Evolutionary conservation across 164 flowering plant genomes (phyloP).

Genomic region (Umbellularia californica): DNA sequence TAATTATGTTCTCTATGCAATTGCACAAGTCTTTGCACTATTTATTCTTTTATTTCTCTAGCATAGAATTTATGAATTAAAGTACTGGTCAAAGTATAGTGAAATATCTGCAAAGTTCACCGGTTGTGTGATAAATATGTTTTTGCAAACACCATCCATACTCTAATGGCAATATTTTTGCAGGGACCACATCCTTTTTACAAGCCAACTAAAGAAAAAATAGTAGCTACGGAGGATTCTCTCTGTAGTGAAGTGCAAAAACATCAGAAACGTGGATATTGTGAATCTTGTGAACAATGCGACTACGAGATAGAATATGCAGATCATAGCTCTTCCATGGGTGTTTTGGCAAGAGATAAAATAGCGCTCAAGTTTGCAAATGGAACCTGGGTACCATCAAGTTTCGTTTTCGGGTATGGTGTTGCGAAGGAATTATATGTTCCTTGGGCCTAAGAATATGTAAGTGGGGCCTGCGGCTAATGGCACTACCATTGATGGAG

Average conservation of each 20-base stretch:
- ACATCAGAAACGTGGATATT: constrained; percentile 24
- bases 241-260: constrained; percentile 52
- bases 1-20: too few relatives aligned
- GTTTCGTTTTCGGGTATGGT: constrained; percentile 59
- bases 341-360: constrained; percentile 67
- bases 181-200: constrained; percentile 76
- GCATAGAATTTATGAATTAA: too few relatives aligned
- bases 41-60: too few relatives aligned
- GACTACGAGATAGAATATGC: constrained; percentile 83
- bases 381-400: constrained; percentile 40
- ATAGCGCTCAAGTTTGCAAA: constrained; percentile 43
- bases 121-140: neutral
- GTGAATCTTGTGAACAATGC: constrained; percentile 59
- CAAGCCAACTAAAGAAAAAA: constrained; percentile 45
- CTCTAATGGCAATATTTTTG: constrained; percentile 23
- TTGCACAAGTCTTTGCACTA: too few relatives aligned
- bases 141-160: neutral
- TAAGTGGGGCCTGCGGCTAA: too few relatives aligned
- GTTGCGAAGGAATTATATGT: neutral
- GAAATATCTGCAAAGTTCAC: neutral
- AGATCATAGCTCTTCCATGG: constrained; percentile 72
- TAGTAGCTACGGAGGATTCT: constrained; percentile 46
- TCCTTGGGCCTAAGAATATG: too few relatives aligned
- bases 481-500: too few relatives aligned
- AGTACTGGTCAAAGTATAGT: too few relatives aligned